Evolutionary conservation across 306 rosid genomes (phyloP).

Genomic region (Pachyrhizus erosus): DNA sequence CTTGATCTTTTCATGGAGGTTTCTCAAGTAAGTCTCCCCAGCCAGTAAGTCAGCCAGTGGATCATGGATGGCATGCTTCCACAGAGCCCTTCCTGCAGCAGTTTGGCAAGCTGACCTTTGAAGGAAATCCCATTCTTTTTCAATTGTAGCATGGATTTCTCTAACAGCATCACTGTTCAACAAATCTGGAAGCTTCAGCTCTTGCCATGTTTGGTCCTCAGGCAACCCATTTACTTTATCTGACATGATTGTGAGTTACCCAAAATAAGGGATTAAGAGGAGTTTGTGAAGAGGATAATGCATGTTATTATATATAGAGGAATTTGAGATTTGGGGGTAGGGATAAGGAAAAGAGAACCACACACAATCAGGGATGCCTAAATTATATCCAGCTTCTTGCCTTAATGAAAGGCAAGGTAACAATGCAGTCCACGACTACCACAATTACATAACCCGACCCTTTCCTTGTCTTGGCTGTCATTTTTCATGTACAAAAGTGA

Average conservation of each 20-base stretch:
- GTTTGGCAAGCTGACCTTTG: conserved; percentile 89
- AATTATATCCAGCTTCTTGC: conserved; percentile 61
- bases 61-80: conserved; percentile 88
- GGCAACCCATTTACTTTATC: conserved; percentile 63
- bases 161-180: conserved; percentile 61
- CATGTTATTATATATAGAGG: conserved; percentile 48
- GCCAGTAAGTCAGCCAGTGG: conserved; percentile 83
- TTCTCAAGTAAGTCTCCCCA: conserved; percentile 81
- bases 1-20: conserved; percentile 84
- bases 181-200: conserved; percentile 80
- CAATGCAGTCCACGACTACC: conserved; percentile 81
- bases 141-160: conserved; percentile 75
- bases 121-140: conserved; percentile 80
- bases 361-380: conserved; percentile 71
- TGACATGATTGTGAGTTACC: conserved; percentile 60
- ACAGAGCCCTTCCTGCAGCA: conserved; percentile 96
- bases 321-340: conserved; percentile 38
- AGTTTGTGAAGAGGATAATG: conserved; percentile 58
- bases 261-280: conserved; percentile 40
- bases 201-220: conserved; percentile 62
- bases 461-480: conserved; percentile 38
- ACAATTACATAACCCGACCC: conserved; percentile 46
- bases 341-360: conserved; percentile 99
- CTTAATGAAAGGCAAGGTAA: conserved; percentile 60
- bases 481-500: conserved; percentile 45